Evolutionary conservation across 768 basidiomycete genomes (phyloP).

Genomic region (Tulasnella sp.): DNA sequence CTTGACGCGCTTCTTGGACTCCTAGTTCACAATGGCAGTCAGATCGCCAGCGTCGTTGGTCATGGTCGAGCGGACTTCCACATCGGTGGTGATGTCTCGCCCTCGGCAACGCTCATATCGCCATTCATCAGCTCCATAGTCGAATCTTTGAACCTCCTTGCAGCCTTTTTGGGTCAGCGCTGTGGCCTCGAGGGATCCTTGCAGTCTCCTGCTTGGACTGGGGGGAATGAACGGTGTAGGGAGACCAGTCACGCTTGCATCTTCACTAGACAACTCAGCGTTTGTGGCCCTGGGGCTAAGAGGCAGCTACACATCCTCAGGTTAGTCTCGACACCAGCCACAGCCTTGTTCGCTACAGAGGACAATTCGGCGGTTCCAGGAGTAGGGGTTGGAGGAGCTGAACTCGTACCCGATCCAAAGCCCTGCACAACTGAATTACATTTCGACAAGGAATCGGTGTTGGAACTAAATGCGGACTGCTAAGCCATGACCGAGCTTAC

Average conservation of each 20-base stretch:
- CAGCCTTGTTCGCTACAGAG: not conserved
- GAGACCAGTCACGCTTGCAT: constrained; percentile 27
- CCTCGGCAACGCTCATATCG: not conserved
- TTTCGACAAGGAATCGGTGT: not conserved
- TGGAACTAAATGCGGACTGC: constrained; percentile 21
- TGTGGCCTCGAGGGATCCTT: not conserved
- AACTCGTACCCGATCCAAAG: not conserved
- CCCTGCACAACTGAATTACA: not conserved
- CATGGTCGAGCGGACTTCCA: constrained; percentile 6
- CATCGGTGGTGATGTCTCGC: constrained; percentile 13
- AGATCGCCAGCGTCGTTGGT: constrained; percentile 21
- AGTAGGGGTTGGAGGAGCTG: constrained; percentile 27
- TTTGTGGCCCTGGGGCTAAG: not conserved
- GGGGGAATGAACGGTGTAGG: constrained; percentile 41
- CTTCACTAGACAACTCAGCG: not conserved
- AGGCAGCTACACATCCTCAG: constrained; percentile 21
- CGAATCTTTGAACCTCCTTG: constrained; percentile 4
- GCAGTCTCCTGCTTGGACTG: constrained; percentile 34
- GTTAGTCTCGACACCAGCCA: not conserved
- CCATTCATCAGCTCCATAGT: not conserved
- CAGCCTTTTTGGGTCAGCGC: not conserved
- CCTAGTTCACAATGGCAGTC: not conserved
- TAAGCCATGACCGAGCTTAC: constrained; percentile 21
- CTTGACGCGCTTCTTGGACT: constrained; percentile 46
- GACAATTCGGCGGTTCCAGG: constrained; percentile 12